These are phyloP conservation scores for Fomitopsis schrenkii DNA, from an alignment of 1,284 basidiomycete genomes.

Conservation along the genomic window DNA sequence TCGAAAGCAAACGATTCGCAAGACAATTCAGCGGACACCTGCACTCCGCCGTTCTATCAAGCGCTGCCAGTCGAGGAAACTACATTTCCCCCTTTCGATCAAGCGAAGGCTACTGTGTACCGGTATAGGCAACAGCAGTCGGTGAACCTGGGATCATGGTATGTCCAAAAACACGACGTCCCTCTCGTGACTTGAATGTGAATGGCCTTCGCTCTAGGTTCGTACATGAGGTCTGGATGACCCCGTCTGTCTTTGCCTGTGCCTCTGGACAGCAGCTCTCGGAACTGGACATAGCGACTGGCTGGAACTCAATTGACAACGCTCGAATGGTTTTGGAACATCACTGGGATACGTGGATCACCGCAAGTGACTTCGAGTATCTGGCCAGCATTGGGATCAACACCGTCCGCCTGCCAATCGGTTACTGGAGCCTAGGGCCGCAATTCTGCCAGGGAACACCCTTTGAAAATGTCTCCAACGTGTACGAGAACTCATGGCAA, in stretches of 20 bases:
- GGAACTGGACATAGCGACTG: constrained; percentile 53
- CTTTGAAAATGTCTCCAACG: constrained; percentile 52
- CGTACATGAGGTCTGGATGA: constrained; percentile 79
- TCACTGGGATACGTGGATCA: constrained; percentile 82
- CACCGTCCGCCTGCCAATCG: constrained; percentile 68
- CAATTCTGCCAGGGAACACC: constrained; percentile 47
- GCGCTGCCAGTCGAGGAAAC: constrained; percentile 31
- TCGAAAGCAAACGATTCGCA: not conserved
- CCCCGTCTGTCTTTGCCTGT: constrained; percentile 62
- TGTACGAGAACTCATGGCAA: constrained; percentile 64
- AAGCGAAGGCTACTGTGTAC: constrained; percentile 43
- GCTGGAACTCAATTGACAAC: constrained; percentile 41
- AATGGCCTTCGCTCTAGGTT: constrained; percentile 44
- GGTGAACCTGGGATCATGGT: constrained; percentile 69
- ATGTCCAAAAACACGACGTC: constrained; percentile 6
- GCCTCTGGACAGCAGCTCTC: constrained; percentile 51
- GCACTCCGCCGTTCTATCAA: constrained; percentile 35
- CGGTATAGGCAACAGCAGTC: constrained; percentile 63
- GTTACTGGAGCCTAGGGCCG: constrained; percentile 62
- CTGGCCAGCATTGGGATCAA: constrained; percentile 65
- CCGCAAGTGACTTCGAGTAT: constrained; percentile 58
- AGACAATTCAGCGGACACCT: constrained; percentile 13
- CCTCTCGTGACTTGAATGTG: not conserved
- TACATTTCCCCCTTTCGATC: constrained; percentile 46
- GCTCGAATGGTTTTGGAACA: constrained; percentile 60